Evolutionary conservation across 164 flowering plant genomes (phyloP).

Genomic region (Macadamia integrifolia): DNA sequence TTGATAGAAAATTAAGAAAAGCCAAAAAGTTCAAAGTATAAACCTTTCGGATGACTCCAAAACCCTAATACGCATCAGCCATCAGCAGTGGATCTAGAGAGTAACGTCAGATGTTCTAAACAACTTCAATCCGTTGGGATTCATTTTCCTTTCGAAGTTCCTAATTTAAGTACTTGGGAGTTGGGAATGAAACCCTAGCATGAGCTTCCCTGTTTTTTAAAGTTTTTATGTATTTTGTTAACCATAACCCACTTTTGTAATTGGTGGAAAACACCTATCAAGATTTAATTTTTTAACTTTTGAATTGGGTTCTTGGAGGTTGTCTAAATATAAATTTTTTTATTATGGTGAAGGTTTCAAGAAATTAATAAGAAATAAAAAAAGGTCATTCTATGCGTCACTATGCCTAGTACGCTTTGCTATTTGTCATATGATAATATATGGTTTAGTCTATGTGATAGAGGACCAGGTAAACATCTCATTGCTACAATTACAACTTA

Average conservation of each 20-base stretch:
- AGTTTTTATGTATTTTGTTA: slow-evolving; percentile 13
- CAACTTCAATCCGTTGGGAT: slow-evolving; percentile 5
- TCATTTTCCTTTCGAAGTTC: background rate
- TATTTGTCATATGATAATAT: no score
- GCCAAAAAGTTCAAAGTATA: background rate
- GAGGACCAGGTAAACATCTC: no score
- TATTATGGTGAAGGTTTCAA: background rate
- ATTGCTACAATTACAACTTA: no score
- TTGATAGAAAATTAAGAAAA: background rate
- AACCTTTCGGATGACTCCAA: background rate
- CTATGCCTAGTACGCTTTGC: no score
- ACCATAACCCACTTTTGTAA: slow-evolving; percentile 11
- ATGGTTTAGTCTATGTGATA: no score
- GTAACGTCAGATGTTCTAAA: background rate
- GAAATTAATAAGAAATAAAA: background rate
- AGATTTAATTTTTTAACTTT: slow-evolving; percentile 33
- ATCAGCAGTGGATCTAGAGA: slow-evolving; percentile 3
- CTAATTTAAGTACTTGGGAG: slow-evolving; percentile 2
- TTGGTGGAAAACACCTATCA: slow-evolving; percentile 20
- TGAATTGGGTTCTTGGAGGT: background rate
- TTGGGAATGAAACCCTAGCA: slow-evolving; percentile 20
- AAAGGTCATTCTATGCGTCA: no score
- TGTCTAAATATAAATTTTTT: slow-evolving; percentile 2
- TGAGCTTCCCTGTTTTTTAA: slow-evolving; percentile 10
- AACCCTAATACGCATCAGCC: slow-evolving; percentile 1